Conservation (phyloP, 495 filamentous ascomycete species). For the Thermothielavioides terrestris region DNA sequence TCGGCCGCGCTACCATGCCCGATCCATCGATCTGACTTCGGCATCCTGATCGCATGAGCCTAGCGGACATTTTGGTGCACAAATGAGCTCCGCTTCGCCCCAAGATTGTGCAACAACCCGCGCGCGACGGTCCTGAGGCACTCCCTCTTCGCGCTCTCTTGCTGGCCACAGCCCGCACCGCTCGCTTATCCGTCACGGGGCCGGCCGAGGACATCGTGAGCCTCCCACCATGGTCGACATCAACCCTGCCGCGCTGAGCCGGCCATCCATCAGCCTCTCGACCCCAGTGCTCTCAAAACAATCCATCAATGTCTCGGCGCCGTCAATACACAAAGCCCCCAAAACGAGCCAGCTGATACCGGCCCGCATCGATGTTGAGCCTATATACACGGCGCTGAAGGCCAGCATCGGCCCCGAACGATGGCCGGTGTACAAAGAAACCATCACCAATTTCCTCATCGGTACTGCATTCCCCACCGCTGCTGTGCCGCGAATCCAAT, state of each 20-base stretch:
- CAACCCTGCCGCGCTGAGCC: constrained; percentile 74
- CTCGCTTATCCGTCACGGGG: constrained; percentile 4
- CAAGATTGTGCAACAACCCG: constrained; percentile 33
- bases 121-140: constrained; percentile 34
- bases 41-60: constrained; percentile 32
- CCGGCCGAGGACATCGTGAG: constrained; percentile 2
- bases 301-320: constrained; percentile 47
- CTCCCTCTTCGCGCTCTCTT: constrained; percentile 10
- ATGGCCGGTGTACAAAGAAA: constrained; percentile 83
- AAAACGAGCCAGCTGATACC: constrained; percentile 60
- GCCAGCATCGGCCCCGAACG: constrained; percentile 64
- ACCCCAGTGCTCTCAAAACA: constrained; percentile 54
- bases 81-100: constrained; percentile 32
- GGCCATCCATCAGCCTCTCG: constrained; percentile 52
- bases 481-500: neutral
- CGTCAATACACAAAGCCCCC: constrained; percentile 49
- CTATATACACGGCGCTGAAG: constrained; percentile 81
- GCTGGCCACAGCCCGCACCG: constrained; percentile 7
- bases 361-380: constrained; percentile 80
- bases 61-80: constrained; percentile 24
- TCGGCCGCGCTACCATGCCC: constrained; percentile 24
- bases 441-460: constrained; percentile 68
- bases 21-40: constrained; percentile 30
- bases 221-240: constrained; percentile 61
- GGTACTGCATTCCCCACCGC: constrained; percentile 37